Evolutionary conservation across 441 rosid species (phyloP).

Genomic region (Theobroma grandiflorum): DNA sequence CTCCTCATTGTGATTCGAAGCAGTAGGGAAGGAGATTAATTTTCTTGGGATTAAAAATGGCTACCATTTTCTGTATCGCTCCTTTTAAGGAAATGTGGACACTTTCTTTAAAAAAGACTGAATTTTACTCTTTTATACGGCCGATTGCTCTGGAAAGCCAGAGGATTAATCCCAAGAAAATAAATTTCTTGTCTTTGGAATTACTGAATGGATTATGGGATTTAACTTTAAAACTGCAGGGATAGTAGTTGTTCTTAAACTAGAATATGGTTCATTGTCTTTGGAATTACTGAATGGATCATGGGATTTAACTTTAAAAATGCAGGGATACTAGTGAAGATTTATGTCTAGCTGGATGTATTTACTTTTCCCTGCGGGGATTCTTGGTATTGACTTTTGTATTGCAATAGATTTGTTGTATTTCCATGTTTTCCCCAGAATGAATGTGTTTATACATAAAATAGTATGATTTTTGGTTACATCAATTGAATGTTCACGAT

Average conservation of each 20-base stretch:
- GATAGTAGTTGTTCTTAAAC: neutral
- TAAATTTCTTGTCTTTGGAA: too few species aligned
- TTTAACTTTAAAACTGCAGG: too few species aligned
- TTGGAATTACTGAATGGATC: neutral
- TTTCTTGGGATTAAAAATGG: conserved; percentile 11
- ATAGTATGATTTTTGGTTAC: neutral
- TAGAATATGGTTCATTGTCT: neutral
- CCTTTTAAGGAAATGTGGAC: neutral
- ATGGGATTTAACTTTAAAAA: conserved; percentile 11
- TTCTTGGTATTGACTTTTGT: neutral
- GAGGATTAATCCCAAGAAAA: neutral
- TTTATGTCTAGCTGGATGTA: neutral
- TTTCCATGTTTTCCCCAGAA: neutral
- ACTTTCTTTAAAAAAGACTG: neutral
- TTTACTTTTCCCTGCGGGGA: neutral
- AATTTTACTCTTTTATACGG: neutral
- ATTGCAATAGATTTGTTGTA: neutral
- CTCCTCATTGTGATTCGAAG: neutral
- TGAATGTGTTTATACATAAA: neutral
- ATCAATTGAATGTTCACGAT: neutral
- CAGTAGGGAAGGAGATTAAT: neutral
- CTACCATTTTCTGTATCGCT: neutral
- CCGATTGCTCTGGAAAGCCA: conserved; percentile 3
- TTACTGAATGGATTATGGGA: too few species aligned
- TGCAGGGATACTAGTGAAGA: conserved; percentile 3